phyloP scores from a whole-genome alignment of 108 stramenopile species.

The Conticribra weissflogii region DNA sequence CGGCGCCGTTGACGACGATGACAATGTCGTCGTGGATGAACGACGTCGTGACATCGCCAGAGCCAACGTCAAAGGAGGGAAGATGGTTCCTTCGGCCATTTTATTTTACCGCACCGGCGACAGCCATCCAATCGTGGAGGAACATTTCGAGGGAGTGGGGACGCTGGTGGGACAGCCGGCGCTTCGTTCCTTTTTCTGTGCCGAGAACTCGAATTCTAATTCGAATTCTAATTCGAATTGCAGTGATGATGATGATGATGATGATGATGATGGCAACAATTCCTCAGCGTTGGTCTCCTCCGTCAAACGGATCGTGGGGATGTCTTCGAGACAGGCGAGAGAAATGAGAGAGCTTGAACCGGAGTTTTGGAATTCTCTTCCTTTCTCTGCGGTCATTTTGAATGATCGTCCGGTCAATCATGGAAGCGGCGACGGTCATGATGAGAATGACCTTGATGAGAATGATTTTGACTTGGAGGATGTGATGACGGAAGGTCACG shows the following conservation, averaged over 20 bases:
- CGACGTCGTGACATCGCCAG: too few relatives aligned
- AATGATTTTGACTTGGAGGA: too few relatives aligned
- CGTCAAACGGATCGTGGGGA: slow-evolving; percentile 72
- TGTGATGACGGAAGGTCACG: neutral
- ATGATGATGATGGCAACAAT: neutral
- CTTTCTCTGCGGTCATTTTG: slow-evolving; percentile 32
- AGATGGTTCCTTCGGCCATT: slow-evolving; percentile 59
- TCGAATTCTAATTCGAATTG: neutral
- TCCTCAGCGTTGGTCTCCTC: slow-evolving; percentile 45
- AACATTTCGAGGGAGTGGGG: slow-evolving; percentile 10
- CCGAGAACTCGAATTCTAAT: neutral
- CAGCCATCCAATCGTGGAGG: neutral
- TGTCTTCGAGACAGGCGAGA: slow-evolving; percentile 42
- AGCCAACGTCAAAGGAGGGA: slow-evolving; percentile 36
- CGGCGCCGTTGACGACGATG: slow-evolving; percentile 20
- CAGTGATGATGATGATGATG: slow-evolving; percentile 13
- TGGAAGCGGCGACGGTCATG: slow-evolving; percentile 12
- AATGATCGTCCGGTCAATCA: slow-evolving; percentile 36
- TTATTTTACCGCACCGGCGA: slow-evolving; percentile 27
- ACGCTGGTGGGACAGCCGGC: too few relatives aligned
- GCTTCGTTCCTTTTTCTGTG: neutral
- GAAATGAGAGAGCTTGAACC: slow-evolving; percentile 45
- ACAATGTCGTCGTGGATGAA: neutral
- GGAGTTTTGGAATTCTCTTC: slow-evolving; percentile 56
- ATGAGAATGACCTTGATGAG: slow-evolving; percentile 3